Conservation (phyloP, 2,329 filamentous ascomycete species). For the Penicillium sp. region DNA sequence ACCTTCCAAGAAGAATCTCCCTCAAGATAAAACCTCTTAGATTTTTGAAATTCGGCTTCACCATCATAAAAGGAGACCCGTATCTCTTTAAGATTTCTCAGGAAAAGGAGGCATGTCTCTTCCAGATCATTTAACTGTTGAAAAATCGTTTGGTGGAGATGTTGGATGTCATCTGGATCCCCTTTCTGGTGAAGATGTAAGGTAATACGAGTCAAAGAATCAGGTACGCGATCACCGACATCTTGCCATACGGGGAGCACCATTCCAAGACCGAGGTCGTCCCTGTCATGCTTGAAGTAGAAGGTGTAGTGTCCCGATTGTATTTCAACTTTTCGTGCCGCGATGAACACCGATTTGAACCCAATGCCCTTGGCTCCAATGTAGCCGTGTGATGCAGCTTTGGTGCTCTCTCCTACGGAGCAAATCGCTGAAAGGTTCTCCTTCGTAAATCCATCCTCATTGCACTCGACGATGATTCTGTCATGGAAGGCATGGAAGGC, state of each 20-base stretch:
- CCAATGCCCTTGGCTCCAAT: slow-evolving; percentile 40
- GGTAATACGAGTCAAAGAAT: too few species aligned
- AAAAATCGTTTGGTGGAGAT: slow-evolving; percentile 3
- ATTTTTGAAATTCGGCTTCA: not conserved
- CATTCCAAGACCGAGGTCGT: slow-evolving; percentile 53
- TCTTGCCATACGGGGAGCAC: slow-evolving; percentile 44
- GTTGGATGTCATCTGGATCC: too few species aligned
- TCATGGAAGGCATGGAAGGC: slow-evolving; percentile 19
- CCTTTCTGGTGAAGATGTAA: too few species aligned
- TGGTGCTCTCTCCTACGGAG: slow-evolving; percentile 37
- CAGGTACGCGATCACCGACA: not conserved
- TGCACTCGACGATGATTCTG: slow-evolving; percentile 45
- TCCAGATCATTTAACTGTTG: slow-evolving; percentile 1
- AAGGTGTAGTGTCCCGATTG: slow-evolving; percentile 43
- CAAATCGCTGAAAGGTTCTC: slow-evolving; percentile 42
- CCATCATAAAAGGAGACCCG: slow-evolving; percentile 1
- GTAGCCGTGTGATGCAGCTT: slow-evolving; percentile 29
- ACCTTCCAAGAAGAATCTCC: too few species aligned
- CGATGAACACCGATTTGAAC: slow-evolving; percentile 40
- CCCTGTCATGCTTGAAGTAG: slow-evolving; percentile 33
- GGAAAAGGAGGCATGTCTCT: slow-evolving; percentile 4
- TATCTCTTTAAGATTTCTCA: slow-evolving; percentile 7
- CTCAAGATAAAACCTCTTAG: not conserved
- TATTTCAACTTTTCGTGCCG: slow-evolving; percentile 39
- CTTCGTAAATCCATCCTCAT: slow-evolving; percentile 45